phyloP scores from a whole-genome alignment of 495 filamentous ascomycete genomes.

The Tuber microsphaerosporum region DNA sequence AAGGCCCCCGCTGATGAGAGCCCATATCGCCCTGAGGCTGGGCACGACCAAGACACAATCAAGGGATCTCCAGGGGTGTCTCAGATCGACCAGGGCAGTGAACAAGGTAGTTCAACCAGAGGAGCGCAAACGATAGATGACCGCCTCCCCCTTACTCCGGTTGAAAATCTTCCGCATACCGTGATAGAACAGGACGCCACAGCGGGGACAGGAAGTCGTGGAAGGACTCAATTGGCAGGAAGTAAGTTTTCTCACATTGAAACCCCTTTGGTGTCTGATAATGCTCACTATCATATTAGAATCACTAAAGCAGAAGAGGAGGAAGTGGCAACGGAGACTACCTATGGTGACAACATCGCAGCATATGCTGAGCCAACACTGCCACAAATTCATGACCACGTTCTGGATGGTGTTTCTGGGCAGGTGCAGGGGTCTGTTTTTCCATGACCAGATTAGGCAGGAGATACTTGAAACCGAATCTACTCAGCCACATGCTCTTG shows the following conservation, averaged over 20 bases:
- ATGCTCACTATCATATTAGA: constrained; percentile 14
- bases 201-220: constrained; percentile 25
- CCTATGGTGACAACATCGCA: background rate
- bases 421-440: background rate
- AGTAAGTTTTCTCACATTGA: constrained; percentile 19
- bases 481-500: background rate
- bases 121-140: background rate
- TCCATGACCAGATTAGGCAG: background rate
- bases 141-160: background rate
- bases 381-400: background rate
- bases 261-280: background rate
- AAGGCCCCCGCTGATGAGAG: background rate
- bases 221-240: constrained; percentile 26
- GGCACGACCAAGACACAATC: background rate
- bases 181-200: constrained; percentile 21
- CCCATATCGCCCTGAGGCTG: background rate
- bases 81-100: background rate
- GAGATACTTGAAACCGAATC: background rate
- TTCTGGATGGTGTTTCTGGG: background rate
- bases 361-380: background rate
- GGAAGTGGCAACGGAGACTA: background rate
- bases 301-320: constrained; percentile 26
- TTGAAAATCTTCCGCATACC: background rate
- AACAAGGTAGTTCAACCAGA: background rate
- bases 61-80: background rate